phyloP scores from a whole-genome alignment of 441 rosid species.

The Gossypium gossypioides region DNA sequence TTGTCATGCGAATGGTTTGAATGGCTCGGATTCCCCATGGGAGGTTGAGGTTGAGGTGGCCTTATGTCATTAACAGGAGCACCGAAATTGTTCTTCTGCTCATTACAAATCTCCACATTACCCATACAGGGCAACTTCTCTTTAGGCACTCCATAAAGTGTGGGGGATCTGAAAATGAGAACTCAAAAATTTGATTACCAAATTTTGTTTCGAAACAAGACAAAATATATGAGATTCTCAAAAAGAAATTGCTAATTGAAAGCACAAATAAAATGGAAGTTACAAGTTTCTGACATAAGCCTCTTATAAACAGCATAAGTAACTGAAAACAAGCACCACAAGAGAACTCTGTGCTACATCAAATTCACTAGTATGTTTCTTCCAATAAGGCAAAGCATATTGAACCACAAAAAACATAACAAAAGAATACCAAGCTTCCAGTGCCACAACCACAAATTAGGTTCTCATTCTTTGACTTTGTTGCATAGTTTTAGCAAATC shows the following conservation, averaged over 20 bases:
- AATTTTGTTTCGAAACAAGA: neutral
- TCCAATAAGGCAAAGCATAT: neutral
- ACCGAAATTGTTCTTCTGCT: constrained; percentile 45
- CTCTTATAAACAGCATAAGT: neutral
- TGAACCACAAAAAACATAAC: neutral
- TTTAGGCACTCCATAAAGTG: constrained; percentile 75
- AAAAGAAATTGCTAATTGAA: neutral
- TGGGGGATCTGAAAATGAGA: constrained; percentile 57
- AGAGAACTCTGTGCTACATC: neutral
- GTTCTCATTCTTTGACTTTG: neutral
- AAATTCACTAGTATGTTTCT: neutral
- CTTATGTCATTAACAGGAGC: constrained; percentile 39
- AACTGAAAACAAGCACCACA: neutral
- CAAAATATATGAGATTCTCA: neutral
- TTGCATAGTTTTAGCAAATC: neutral
- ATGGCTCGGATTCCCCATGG: constrained; percentile 22
- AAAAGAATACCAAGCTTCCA: neutral
- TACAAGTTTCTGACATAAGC: neutral
- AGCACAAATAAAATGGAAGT: neutral
- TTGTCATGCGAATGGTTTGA: constrained; percentile 12
- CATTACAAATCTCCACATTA: constrained; percentile 51
- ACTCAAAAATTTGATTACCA: neutral
- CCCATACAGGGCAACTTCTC: constrained; percentile 48
- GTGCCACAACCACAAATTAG: neutral
- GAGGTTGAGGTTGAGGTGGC: constrained; percentile 29